Evolutionary conservation across 768 basidiomycete genomes (phyloP), one percentile per base, ranked within the genome.

Genomic region (Hygrocybe coccinea): DNA sequence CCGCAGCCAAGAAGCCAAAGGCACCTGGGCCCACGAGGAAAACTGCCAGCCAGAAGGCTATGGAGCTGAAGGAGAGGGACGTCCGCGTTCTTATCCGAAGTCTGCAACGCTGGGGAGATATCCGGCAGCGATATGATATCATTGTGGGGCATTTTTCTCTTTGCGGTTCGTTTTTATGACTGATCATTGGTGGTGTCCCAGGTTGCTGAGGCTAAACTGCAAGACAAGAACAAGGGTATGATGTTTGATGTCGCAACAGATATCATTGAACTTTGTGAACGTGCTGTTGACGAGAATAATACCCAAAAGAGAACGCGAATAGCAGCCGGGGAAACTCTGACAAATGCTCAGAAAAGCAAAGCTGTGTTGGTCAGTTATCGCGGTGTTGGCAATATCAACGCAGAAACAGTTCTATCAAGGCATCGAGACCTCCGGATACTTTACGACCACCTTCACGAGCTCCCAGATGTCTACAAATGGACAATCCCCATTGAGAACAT

Each of bases 1-100:
- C 86, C 57, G 74, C 85, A 17, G 73, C 82, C 35, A 88, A 91
- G 78, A 86, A 92, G 69, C 84, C 86, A 52, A 89, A 87, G 65
- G 74, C 72, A 2, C 83, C 86, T 17, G 81, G 82, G 34, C 81
- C 85, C 3, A 83, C 86, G 56, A 80, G 95, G 62, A 97, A 98
- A 77, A 87, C 89, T 3, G 89, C 91, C 3, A 89, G 86, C 51
- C 93, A 97, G 74, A 92, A 91, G 67, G 87, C 95, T 15, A 88
- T 97, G 85, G 94, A 97, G 68, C 77, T 99, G 58, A 98, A 95
- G 74, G 95, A 98, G 69, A 85, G 97, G 43, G 97, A 99, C 68
- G 85, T 98, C 24, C 92, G 97, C 55, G 94, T 94, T 37, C 78
- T 99, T 34, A 91, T 97, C 53, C 83, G 95, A 60, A 95, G 94